Percentiles rank a stretch among this genome's conserved stretches.
phyloP scores from a whole-genome alignment of 1,284 basidiomycete species.

The Papiliotrema terrestris region DNA sequence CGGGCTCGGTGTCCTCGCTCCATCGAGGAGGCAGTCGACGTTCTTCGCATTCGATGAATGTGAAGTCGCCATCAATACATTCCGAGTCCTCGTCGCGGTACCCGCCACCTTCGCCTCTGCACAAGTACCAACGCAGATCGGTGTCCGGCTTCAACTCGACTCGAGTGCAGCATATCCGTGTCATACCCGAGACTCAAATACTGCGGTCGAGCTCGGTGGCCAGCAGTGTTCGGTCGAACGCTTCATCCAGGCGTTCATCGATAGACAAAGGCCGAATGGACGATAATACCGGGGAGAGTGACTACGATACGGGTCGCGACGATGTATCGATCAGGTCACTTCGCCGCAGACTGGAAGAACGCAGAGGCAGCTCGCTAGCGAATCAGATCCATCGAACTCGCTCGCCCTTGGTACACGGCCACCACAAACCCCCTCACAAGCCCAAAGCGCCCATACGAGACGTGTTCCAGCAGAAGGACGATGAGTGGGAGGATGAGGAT shows the following conservation, averaged over 20 bases:
- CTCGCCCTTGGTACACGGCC: conserved; percentile 24
- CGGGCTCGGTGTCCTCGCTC: conserved; percentile 27
- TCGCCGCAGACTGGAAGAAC: conserved; percentile 11
- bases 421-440: background rate
- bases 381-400: conserved; percentile 28
- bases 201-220: conserved; percentile 34
- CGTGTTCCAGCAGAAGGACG: conserved; percentile 49
- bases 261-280: conserved; percentile 19
- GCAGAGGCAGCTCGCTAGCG: conserved; percentile 17
- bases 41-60: conserved; percentile 28
- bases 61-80: conserved; percentile 31
- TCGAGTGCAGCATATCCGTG: conserved; percentile 38
- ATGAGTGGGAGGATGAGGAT: conserved; percentile 51
- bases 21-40: conserved; percentile 20
- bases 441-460: conserved; percentile 45
- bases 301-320: conserved; percentile 33
- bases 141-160: conserved; percentile 36
- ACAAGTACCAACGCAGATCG: conserved; percentile 41
- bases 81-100: conserved; percentile 21
- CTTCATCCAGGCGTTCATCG: conserved; percentile 31
- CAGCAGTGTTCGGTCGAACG: conserved; percentile 33
- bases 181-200: conserved; percentile 38
- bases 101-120: conserved; percentile 34
- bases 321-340: conserved; percentile 23
- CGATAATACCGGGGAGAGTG: conserved; percentile 13